Evolutionary conservation across 2,329 filamentous ascomycete genomes (phyloP).

Genomic region (Fusarium lyarnte): DNA sequence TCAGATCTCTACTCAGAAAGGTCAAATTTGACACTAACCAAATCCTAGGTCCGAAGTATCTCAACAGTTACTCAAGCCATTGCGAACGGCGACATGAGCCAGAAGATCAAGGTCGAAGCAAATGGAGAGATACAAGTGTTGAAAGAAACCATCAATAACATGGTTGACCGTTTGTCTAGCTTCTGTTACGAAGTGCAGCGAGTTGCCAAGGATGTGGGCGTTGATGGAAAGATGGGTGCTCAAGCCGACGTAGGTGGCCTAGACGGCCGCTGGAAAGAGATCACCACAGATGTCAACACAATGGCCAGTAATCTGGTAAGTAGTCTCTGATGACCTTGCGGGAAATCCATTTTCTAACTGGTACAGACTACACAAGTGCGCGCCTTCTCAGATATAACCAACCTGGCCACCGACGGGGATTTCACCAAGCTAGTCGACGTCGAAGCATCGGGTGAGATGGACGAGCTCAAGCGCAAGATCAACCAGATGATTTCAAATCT

Average conservation of each 20-base stretch:
- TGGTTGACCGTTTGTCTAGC: constrained; percentile 93
- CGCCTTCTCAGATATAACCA: constrained; percentile 98
- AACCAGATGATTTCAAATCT: constrained; percentile 99
- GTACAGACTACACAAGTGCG: constrained; percentile 93
- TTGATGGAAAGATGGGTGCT: constrained; percentile 98
- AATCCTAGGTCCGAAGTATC: constrained; percentile 79
- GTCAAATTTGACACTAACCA: constrained; percentile 4
- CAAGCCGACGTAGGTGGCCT: constrained; percentile 95
- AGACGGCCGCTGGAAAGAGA: constrained; percentile 96
- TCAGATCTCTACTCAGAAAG: neutral
- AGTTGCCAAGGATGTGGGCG: constrained; percentile 94
- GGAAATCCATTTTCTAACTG: neutral
- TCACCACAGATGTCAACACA: constrained; percentile 95
- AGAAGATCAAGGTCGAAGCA: constrained; percentile 94
- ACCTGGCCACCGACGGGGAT: constrained; percentile 94
- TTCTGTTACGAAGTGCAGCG: constrained; percentile 97
- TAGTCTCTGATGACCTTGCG: neutral
- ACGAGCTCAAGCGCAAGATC: constrained; percentile 98
- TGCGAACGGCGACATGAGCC: constrained; percentile 93
- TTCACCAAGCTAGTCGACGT: constrained; percentile 98
- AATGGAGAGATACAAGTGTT: constrained; percentile 93
- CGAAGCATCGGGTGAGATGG: constrained; percentile 98
- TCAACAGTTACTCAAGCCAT: constrained; percentile 95
- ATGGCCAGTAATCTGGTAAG: constrained; percentile 77
- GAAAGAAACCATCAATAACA: constrained; percentile 98